Percentiles rank a stretch among this genome's conserved stretches.
Conservation (phyloP, 2,329 filamentous ascomycete genomes). For the Trichoderma afroharzianum region DNA sequence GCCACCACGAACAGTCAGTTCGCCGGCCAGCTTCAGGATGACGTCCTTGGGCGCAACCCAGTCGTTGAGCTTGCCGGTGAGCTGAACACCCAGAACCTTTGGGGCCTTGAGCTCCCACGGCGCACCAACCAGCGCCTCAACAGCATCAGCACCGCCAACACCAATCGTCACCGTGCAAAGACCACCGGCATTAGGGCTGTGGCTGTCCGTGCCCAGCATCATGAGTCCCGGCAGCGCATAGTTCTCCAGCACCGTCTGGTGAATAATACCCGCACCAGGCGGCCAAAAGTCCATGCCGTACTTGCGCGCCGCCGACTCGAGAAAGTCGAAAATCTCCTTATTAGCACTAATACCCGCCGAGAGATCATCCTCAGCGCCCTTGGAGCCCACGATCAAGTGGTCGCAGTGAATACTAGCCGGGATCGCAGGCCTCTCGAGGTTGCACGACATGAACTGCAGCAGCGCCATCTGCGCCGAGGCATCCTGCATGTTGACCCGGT, state of each 20-base stretch:
- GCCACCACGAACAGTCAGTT: constrained; percentile 86
- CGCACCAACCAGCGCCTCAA: constrained; percentile 91
- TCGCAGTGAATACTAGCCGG: constrained; percentile 98
- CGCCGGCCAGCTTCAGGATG: constrained; percentile 83
- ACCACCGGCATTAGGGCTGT: constrained; percentile 96
- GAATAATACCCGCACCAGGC: constrained; percentile 89
- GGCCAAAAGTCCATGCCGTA: constrained; percentile 97
- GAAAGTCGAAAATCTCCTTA: constrained; percentile 95
- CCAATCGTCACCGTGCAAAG: constrained; percentile 92
- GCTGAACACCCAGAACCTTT: constrained; percentile 78
- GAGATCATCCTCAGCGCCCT: constrained; percentile 82
- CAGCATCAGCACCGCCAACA: constrained; percentile 93
- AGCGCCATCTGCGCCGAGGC: constrained; percentile 98
- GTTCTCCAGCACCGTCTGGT: constrained; percentile 97
- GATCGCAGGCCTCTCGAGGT: constrained; percentile 81
- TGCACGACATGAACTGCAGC: constrained; percentile 97
- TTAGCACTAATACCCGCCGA: constrained; percentile 83
- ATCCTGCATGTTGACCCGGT: constrained; percentile 98
- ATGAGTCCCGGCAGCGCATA: constrained; percentile 95
- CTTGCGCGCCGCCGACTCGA: constrained; percentile 86
- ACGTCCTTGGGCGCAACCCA: constrained; percentile 97
- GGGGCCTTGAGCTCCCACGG: constrained; percentile 98
- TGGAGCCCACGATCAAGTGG: constrained; percentile 95
- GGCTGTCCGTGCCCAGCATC: constrained; percentile 98
- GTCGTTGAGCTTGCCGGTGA: constrained; percentile 78